Evolutionary conservation across 2,329 filamentous ascomycete genomes (phyloP).

Genomic region (Colletotrichum scovillei): DNA sequence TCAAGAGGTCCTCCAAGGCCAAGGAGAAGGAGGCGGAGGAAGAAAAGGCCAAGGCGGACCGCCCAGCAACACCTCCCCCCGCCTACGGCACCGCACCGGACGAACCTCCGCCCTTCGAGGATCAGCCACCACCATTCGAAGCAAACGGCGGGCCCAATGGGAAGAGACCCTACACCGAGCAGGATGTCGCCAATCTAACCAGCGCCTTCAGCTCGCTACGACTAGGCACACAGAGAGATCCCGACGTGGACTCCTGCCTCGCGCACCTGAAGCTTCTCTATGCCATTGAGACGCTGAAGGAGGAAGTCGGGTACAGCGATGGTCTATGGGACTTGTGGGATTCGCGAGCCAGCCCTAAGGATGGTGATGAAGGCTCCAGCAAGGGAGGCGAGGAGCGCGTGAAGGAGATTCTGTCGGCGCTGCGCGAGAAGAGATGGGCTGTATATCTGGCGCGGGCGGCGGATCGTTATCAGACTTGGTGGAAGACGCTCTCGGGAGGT

Average conservation of each 20-base stretch:
- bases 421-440: constrained; percentile 80
- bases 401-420: constrained; percentile 56
- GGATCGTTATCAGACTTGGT: constrained; percentile 76
- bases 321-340: constrained; percentile 75
- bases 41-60: constrained; percentile 20
- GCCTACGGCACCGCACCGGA: constrained; percentile 17
- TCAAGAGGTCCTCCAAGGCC: constrained; percentile 25
- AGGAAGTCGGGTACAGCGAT: constrained; percentile 73
- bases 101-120: constrained; percentile 26
- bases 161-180: neutral
- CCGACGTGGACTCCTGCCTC: constrained; percentile 69
- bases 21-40: constrained; percentile 33
- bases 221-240: constrained; percentile 45
- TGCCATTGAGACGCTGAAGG: constrained; percentile 74
- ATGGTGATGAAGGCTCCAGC: constrained; percentile 32
- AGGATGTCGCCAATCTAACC: constrained; percentile 43
- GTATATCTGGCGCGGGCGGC: constrained; percentile 76
- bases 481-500: constrained; percentile 51
- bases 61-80: constrained; percentile 30
- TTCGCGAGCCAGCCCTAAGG: constrained; percentile 45
- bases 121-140: constrained; percentile 32
- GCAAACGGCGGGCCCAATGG: neutral
- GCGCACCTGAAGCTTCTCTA: constrained; percentile 80
- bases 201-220: constrained; percentile 51
- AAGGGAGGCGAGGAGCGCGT: constrained; percentile 45